phyloP scores from a whole-genome alignment of 345 rosid genomes.

The Psidium guajava region DNA sequence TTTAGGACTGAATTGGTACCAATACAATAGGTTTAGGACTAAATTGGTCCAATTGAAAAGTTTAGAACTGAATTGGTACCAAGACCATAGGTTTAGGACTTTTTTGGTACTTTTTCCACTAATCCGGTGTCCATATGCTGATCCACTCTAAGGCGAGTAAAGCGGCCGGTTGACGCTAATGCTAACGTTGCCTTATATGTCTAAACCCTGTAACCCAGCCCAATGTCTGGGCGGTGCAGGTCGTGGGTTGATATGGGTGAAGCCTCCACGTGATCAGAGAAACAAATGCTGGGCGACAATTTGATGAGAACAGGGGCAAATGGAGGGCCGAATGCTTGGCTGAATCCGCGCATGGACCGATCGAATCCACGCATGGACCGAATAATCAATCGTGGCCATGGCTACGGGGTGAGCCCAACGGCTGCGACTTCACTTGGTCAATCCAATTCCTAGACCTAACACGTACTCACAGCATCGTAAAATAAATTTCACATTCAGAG shows the following conservation, averaged over 20 bases:
- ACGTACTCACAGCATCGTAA: not conserved
- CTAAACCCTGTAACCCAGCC: not conserved
- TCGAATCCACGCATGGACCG: not conserved
- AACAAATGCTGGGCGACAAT: not conserved
- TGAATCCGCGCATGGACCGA: not conserved
- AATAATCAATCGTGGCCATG: too few relatives aligned
- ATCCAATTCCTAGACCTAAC: not conserved
- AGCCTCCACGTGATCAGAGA: not conserved
- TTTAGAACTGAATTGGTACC: too few relatives aligned
- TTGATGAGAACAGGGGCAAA: not conserved
- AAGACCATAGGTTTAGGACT: too few relatives aligned
- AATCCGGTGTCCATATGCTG: not conserved
- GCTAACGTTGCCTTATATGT: not conserved
- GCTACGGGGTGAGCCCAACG: too few relatives aligned
- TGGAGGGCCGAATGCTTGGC: not conserved
- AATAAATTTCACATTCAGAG: not conserved
- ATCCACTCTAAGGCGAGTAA: not conserved
- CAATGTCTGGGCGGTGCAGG: too few relatives aligned
- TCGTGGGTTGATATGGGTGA: not conserved
- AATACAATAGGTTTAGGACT: too few relatives aligned
- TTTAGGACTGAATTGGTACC: too few relatives aligned
- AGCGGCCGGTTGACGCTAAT: not conserved
- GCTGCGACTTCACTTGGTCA: not conserved
- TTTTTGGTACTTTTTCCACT: too few relatives aligned
- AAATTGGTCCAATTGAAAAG: too few relatives aligned